Percentiles rank a stretch among this genome's conserved stretches.
Evolutionary conservation across 768 basidiomycete genomes (phyloP).

Genomic region (Pleurotus ostreatus): DNA sequence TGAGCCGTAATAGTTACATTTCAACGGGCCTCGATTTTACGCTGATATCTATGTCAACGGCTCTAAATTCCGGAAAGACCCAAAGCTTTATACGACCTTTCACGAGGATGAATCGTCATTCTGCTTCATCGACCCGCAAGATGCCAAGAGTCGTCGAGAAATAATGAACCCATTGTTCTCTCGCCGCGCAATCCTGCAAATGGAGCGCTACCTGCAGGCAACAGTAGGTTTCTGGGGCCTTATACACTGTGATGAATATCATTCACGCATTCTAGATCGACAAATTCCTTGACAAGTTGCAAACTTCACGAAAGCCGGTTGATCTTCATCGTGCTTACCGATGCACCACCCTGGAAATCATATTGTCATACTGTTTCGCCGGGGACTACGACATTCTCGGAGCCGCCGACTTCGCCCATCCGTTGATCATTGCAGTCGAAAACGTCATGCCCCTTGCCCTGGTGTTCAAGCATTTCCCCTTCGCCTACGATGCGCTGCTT

Average conservation of each 20-base stretch:
- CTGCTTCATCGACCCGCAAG: conserved; percentile 19
- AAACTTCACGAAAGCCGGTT: conserved; percentile 10
- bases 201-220: conserved; percentile 23
- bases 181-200: conserved; percentile 25
- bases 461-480: conserved; percentile 18
- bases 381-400: conserved; percentile 20
- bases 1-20: conserved; percentile 26
- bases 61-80: conserved; percentile 23
- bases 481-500: conserved; percentile 14
- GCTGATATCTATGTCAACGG: conserved; percentile 26
- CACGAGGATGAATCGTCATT: conserved; percentile 23
- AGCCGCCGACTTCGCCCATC: conserved; percentile 20
- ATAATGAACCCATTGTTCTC: conserved; percentile 29
- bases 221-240: conserved; percentile 14
- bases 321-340: conserved; percentile 22
- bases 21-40: conserved; percentile 28
- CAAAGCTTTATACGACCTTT: conserved; percentile 21
- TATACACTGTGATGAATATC: background rate
- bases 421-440: conserved; percentile 19
- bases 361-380: conserved; percentile 28
- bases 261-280: conserved; percentile 16
- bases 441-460: conserved; percentile 5
- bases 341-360: conserved; percentile 24
- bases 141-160: conserved; percentile 23
- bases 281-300: conserved; percentile 15